Base-by-base conservation (phyloP, 768 basidiomycete species). In the Hygrocybe punicea region DNA sequence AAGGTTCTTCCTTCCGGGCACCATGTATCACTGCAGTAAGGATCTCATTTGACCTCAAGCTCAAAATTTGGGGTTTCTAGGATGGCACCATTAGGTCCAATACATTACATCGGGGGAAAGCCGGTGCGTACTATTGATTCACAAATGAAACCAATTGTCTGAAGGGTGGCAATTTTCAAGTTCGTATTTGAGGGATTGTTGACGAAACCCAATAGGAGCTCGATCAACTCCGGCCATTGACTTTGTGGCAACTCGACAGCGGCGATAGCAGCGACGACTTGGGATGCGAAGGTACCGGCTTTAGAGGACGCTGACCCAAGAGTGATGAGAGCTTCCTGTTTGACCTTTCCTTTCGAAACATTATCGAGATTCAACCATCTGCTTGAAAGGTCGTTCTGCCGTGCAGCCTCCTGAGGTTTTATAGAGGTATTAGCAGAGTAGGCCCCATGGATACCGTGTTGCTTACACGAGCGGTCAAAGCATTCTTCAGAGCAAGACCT, bases 11-110 rank as follows among this genome's bases (percentile, higher is more conserved):
- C 73, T 95, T 96, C 51, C 96, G 83, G 23, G 95, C 96, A 7
- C 97, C 97, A 69, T 98, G 96, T 50, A 99, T 96, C 57, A 99
- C 97, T 8, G 95, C 95, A 13, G 97, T 99, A 51, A 99, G 75
- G 68, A 99, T 99, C 75, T 98, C 95, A 68, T 99, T 98, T 2
- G 96, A 91, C 64, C 93, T 86, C 57, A 89, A 69, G 51, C 85
- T 86, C 58, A 99, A 73, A 58, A 97, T 88, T 64, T 96, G 93
- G 10, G 96, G 94, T 84, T 92, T 90, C 96, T 98, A 63, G 4
- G 53, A n/a, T 40, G 36, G 57, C 58, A 51, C 33, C 64, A 67
- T 34, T 67, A 63, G 53, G 51, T 37, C 54, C 56, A 50, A 37
- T 48, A 5, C 55, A 40, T 42, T 25, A 29, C 58, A 29, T 6